These are phyloP conservation scores for Kewa caespitosa DNA, from an alignment of 179 eudicot genomes.

Conservation along the genomic window DNA sequence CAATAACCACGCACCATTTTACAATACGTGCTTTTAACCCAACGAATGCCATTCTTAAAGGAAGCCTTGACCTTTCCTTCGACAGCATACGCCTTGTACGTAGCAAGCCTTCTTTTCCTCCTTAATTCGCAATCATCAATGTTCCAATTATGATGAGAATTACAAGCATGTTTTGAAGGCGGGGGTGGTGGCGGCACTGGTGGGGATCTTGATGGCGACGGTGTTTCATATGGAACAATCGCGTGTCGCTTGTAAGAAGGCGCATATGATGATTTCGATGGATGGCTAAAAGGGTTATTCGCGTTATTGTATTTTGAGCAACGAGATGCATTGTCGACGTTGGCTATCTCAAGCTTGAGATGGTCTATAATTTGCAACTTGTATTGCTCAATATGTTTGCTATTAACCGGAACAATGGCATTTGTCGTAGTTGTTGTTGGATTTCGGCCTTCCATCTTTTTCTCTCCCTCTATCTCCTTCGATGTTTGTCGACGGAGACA, in stretches of 20 bases:
- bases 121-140: slow-evolving; percentile 24
- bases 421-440: not conserved
- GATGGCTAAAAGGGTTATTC: not conserved
- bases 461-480: not conserved
- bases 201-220: not conserved
- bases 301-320: slow-evolving; percentile 6
- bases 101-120: slow-evolving; percentile 37
- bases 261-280: not conserved
- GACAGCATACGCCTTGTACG: slow-evolving; percentile 40
- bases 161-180: not conserved
- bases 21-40: slow-evolving; percentile 45
- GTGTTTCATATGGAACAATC: not conserved
- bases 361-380: slow-evolving; percentile 31
- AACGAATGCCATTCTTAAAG: slow-evolving; percentile 32
- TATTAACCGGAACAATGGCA: too few relatives aligned
- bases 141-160: slow-evolving; percentile 6
- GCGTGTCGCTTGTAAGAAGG: not conserved
- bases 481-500: not conserved
- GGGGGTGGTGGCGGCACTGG: not conserved
- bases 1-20: slow-evolving; percentile 34
- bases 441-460: slow-evolving; percentile 16
- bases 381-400: slow-evolving; percentile 16
- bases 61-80: slow-evolving; percentile 43
- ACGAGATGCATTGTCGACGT: slow-evolving; percentile 20
- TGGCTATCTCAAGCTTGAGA: slow-evolving; percentile 22